Percentiles rank a stretch among this genome's conserved stretches.
Evolutionary conservation across 495 filamentous ascomycete genomes (phyloP).

Genomic region (Diplogelasinospora grovesii): DNA sequence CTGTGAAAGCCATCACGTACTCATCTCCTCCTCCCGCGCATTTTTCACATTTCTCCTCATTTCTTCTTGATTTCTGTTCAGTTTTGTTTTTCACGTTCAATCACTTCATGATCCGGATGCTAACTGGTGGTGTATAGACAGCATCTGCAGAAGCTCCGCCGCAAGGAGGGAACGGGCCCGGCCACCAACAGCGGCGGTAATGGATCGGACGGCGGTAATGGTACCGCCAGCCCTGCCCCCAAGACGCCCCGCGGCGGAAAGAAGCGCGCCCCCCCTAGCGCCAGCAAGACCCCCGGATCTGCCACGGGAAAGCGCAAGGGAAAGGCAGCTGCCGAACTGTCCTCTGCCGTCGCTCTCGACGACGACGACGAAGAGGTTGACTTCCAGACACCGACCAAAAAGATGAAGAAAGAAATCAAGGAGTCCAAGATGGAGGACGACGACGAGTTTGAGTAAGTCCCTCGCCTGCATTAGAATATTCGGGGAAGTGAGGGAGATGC

Average conservation of each 20-base stretch:
- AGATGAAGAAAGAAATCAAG: constrained; percentile 19
- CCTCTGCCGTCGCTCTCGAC: neutral
- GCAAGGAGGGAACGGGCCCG: constrained; percentile 20
- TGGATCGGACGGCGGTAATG: neutral
- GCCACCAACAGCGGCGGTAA: constrained; percentile 2
- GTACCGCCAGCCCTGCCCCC: constrained; percentile 2
- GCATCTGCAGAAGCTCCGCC: constrained; percentile 34
- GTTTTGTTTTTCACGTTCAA: neutral
- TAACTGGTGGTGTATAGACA: too few relatives aligned
- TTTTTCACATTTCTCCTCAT: constrained; percentile 1
- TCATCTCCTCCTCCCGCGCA: neutral
- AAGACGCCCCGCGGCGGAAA: constrained; percentile 6
- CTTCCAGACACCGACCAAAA: constrained; percentile 11
- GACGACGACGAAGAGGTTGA: constrained; percentile 7
- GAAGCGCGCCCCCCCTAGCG: constrained; percentile 5
- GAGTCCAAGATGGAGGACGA: constrained; percentile 15
- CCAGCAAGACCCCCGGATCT: constrained; percentile 3
- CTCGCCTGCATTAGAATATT: too few relatives aligned
- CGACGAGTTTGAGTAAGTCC: constrained; percentile 6
- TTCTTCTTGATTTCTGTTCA: too few relatives aligned
- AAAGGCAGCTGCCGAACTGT: neutral
- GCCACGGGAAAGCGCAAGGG: constrained; percentile 12
- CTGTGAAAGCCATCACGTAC: constrained; percentile 28
- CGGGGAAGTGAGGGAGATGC: too few relatives aligned
- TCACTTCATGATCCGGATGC: too few relatives aligned